Percentiles rank a stretch among this genome's conserved stretches.
These are phyloP conservation scores for Casuarina cunninghamiana DNA, from an alignment of 306 rosid species.

Conservation along the genomic window DNA sequence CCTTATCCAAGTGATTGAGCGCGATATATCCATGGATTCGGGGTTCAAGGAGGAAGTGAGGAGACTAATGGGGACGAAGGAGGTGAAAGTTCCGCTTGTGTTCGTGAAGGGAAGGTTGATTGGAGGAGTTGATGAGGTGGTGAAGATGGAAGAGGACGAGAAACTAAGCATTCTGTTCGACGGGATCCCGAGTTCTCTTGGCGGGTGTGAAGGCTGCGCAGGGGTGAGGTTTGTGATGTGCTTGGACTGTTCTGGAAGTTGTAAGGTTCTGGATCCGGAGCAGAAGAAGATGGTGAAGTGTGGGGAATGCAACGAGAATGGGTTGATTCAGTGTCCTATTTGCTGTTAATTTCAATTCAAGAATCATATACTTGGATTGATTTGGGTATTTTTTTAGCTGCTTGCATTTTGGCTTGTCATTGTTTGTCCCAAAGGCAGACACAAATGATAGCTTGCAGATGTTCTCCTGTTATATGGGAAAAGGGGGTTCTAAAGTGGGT, in stretches of 20 bases:
- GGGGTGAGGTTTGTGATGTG: conserved; percentile 85
- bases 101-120: conserved; percentile 78
- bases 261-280: conserved; percentile 68
- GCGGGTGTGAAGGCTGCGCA: conserved; percentile 74
- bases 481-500: conserved; percentile 65
- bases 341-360: conserved; percentile 47
- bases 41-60: conserved; percentile 85
- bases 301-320: conserved; percentile 83
- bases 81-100: conserved; percentile 70
- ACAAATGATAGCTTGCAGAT: conserved; percentile 10
- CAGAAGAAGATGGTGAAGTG: conserved; percentile 62
- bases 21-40: conserved; percentile 91
- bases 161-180: conserved; percentile 57
- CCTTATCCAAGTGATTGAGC: conserved; percentile 54
- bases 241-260: conserved; percentile 71
- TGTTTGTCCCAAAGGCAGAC: conserved; percentile 1
- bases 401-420: not conserved
- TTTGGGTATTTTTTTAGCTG: conserved; percentile 7
- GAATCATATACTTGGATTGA: not conserved
- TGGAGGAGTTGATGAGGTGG: conserved; percentile 73
- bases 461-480: not conserved
- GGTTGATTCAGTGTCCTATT: conserved; percentile 71
- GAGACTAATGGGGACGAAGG: conserved; percentile 56
- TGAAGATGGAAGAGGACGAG: conserved; percentile 86
- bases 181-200: conserved; percentile 55